phyloP scores from a whole-genome alignment of 202 grass and related monocot species.

The Carex sylvatica region DNA sequence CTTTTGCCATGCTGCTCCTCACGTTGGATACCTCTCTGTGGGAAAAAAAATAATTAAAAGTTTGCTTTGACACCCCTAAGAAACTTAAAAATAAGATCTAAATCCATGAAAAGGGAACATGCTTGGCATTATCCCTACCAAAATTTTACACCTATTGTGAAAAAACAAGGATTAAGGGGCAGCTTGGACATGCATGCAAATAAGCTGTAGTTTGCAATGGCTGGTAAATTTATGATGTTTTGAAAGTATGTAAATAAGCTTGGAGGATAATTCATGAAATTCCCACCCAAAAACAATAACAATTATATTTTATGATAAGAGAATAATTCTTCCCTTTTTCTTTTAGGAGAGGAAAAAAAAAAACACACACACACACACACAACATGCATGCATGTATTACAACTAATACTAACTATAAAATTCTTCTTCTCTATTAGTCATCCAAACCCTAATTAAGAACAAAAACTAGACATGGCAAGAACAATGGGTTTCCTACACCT shows the following conservation, averaged over 20 bases:
- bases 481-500: constrained; percentile 23
- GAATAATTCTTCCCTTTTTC: neutral
- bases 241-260: no score
- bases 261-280: neutral
- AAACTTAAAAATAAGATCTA: neutral
- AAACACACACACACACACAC: neutral
- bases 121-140: neutral
- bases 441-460: neutral
- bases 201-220: neutral
- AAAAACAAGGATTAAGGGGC: neutral
- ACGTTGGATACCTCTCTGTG: neutral
- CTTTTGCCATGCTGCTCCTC: constrained; percentile 16
- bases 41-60: neutral
- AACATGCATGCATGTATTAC: constrained; percentile 26
- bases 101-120: neutral
- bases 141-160: neutral
- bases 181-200: neutral
- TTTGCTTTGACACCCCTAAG: neutral
- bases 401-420: constrained; percentile 25
- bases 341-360: neutral
- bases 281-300: neutral
- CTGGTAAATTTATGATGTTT: no score
- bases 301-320: neutral
- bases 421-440: neutral
- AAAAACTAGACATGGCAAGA: constrained; percentile 26